These are phyloP conservation scores for Diaporthe eres DNA, from an alignment of 2,329 filamentous ascomycete species.

Conservation along the genomic window DNA sequence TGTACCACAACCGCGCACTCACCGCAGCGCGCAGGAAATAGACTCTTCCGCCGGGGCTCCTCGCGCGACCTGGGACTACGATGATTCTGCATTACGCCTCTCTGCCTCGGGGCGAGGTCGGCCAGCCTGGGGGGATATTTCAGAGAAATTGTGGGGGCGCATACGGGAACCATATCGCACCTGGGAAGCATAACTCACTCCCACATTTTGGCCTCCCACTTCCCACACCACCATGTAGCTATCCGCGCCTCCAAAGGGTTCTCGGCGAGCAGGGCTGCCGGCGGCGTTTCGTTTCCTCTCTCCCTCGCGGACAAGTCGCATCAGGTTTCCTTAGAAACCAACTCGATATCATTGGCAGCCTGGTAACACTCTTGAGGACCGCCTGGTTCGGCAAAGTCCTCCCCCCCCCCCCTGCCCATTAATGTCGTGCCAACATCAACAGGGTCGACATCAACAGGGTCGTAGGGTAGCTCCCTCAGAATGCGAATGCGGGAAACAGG, in stretches of 20 bases:
- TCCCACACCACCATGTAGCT: background rate
- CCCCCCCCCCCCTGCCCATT: background rate
- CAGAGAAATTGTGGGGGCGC: background rate
- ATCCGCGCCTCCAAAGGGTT: background rate
- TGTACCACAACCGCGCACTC: background rate
- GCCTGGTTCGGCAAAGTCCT: background rate
- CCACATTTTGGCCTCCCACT: background rate
- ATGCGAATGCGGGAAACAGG: background rate
- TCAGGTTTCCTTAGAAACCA: background rate
- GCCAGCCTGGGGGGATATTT: background rate
- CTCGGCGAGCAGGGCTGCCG: background rate
- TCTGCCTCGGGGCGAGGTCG: background rate
- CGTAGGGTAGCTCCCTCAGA: background rate
- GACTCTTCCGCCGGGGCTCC: background rate
- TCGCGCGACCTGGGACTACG: background rate
- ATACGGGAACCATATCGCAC: background rate
- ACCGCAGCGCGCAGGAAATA: background rate
- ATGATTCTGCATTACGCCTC: background rate
- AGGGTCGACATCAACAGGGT: background rate
- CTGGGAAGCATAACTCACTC: background rate
- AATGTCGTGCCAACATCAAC: background rate
- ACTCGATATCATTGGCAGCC: background rate
- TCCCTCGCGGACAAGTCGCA: slow-evolving; percentile 6
- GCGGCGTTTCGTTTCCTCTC: slow-evolving; percentile 10
- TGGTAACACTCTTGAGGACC: background rate